These are phyloP conservation scores for Oenanthe javanica DNA, from an alignment of 140 eudicot genomes.

Conservation along the genomic window DNA sequence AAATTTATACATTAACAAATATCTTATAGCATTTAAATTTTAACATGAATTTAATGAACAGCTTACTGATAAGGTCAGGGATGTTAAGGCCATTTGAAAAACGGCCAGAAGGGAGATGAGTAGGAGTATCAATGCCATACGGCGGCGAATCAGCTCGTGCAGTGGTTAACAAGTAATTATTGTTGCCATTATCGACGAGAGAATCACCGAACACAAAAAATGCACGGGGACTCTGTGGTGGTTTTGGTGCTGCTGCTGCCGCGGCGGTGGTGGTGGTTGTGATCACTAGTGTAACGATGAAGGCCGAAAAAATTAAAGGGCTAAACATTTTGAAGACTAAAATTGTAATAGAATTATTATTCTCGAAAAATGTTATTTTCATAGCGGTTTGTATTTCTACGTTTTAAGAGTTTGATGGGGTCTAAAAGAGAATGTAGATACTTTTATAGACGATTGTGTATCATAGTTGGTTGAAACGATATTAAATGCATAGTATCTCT, in stretches of 20 bases:
- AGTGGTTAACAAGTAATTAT: constrained; percentile 3
- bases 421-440: background rate
- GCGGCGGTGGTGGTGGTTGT: background rate
- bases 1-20: too few relatives aligned
- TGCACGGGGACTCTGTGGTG: background rate
- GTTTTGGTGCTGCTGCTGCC: background rate
- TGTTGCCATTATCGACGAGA: constrained; percentile 9
- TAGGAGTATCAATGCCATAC: background rate
- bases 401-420: background rate
- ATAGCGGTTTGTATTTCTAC: too few relatives aligned
- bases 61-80: constrained; percentile 4
- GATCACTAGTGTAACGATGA: background rate
- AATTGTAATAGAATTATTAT: background rate
- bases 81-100: constrained; percentile 9
- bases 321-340: background rate
- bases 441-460: background rate
- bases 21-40: too few relatives aligned
- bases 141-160: constrained; percentile 9
- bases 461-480: background rate
- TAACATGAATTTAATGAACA: too few relatives aligned
- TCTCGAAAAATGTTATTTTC: too few relatives aligned
- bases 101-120: background rate
- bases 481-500: background rate
- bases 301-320: background rate
- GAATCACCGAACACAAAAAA: constrained; percentile 6